Base-by-base conservation (phyloP, 345 rosid genomes). In the Xanthoceras sorbifolium region DNA sequence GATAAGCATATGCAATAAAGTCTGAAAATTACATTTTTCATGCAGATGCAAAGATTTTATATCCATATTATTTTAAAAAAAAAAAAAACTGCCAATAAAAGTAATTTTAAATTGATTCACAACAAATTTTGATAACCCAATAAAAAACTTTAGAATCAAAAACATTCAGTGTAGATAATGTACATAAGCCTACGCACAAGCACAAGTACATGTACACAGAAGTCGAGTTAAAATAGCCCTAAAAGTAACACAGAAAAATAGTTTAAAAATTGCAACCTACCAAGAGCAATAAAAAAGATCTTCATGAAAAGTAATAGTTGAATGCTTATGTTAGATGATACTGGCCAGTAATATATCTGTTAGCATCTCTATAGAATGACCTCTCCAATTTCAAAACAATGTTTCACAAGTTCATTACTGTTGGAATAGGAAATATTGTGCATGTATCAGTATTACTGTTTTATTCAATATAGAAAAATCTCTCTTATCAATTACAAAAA, bases 1-100 rank as follows among this genome's bases (percentile, higher is more conserved):
- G 48, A 78, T 75, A 63, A 72, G 36, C 69, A 29, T 14, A 64
- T 20, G 77, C 17, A 9, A 29, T 77, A 67, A 59, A 76, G 69
- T 9, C 11, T 17, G 17, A 76, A 20, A 67, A 20, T 46, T 29
- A 34, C 11, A 50, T 22, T 26, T n/a, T 50, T 50, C 71, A 20
- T 25, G 34, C 28, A 20, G 31, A 22, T 50, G 46, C 46, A 9
- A 11, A 42, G 46, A 42, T 42, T 42, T 9, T 42, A 42, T 7
- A 54, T 54, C 12, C 20, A 54, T 31, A 52, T 31, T 48, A 18
- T 42, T 5, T n/a, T n/a, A n/a, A n/a, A n/a, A 38, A 17, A 23
- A 15, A 38, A 3, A 23, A 55, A 71, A 71, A 1, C 28, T 46
- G 10, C 22, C n/a, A 31, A n/a, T 34, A 9, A 34, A 22, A 34